Conservation (phyloP, 805 yeast species). For the Spathaspora girioi region DNA sequence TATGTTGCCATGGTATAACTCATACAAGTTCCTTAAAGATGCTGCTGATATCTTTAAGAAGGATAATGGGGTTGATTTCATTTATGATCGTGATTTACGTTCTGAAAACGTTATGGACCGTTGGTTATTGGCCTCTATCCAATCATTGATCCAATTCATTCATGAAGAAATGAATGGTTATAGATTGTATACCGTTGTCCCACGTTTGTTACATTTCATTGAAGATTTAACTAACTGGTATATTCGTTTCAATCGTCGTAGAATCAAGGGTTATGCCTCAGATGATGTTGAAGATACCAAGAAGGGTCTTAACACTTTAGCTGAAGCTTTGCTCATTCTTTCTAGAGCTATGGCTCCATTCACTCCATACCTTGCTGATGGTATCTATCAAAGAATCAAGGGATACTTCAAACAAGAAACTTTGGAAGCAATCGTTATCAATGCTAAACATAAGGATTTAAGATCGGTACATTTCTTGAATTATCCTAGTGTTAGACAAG, state of each 20-base stretch:
- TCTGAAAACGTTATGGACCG: conserved; percentile 93
- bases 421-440: conserved; percentile 39
- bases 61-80: conserved; percentile 64
- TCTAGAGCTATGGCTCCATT: conserved; percentile 98
- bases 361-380: conserved; percentile 93
- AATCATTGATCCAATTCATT: conserved; percentile 80
- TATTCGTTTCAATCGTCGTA: conserved; percentile 95
- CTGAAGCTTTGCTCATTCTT: conserved; percentile 84
- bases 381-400: conserved; percentile 74
- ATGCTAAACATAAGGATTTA: conserved; percentile 48
- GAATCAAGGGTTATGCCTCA: conserved; percentile 83
- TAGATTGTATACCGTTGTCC: conserved; percentile 93
- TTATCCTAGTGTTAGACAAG: conserved; percentile 83
- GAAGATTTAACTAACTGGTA: conserved; percentile 98
- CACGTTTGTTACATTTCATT: conserved; percentile 80
- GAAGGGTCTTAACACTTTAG: conserved; percentile 84
- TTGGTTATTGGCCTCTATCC: conserved; percentile 96
- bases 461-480: conserved; percentile 91
- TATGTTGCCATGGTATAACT: conserved; percentile 97
- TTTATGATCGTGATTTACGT: conserved; percentile 58
- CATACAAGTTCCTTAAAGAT: conserved; percentile 93
- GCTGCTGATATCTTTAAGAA: conserved; percentile 84
- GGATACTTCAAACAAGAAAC: conserved; percentile 57
- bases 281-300: conserved; percentile 80
- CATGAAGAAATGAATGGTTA: conserved; percentile 88